Percentiles rank a stretch among this genome's conserved stretches.
phyloP scores from a whole-genome alignment of 768 basidiomycete genomes.

The Boletus vinaceobasis region DNA sequence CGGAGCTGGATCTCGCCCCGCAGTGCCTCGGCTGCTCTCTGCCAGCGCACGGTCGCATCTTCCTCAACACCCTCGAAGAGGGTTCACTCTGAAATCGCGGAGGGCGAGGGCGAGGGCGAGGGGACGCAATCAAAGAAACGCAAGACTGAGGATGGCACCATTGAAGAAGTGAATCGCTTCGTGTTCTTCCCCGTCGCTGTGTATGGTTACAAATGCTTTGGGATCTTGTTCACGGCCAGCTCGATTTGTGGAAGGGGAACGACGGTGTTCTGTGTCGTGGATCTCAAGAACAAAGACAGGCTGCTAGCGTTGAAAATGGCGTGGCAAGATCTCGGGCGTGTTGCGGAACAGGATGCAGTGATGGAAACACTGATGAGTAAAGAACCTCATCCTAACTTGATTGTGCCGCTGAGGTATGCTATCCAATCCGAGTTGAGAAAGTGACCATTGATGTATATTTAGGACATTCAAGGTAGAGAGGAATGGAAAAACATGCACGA shows the following conservation, averaged over 20 bases:
- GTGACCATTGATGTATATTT: neutral
- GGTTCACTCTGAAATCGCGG: neutral
- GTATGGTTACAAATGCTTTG: neutral
- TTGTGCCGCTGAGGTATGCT: neutral
- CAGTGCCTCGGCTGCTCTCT: neutral
- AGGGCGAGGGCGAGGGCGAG: neutral
- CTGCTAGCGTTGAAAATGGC: neutral
- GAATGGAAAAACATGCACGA: neutral
- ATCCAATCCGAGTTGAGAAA: too few species aligned
- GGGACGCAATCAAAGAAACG: neutral
- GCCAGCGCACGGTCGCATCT: too few species aligned
- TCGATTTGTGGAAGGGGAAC: slow-evolving; percentile 14
- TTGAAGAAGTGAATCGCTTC: neutral
- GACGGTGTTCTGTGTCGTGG: slow-evolving; percentile 2
- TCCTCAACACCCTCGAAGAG: slow-evolving; percentile 1
- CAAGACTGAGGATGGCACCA: neutral
- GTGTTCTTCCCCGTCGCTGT: neutral
- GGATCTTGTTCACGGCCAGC: slow-evolving; percentile 2
- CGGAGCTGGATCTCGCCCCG: too few species aligned
- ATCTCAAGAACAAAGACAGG: neutral
- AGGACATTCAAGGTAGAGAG: neutral
- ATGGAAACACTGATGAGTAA: neutral
- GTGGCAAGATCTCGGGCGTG: slow-evolving; percentile 5
- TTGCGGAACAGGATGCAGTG: neutral
- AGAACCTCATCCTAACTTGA: neutral